Percentiles rank a stretch among this genome's conserved stretches.
phyloP scores from a whole-genome alignment of 2,329 filamentous ascomycete species.

The Ascomycota sp. region DNA sequence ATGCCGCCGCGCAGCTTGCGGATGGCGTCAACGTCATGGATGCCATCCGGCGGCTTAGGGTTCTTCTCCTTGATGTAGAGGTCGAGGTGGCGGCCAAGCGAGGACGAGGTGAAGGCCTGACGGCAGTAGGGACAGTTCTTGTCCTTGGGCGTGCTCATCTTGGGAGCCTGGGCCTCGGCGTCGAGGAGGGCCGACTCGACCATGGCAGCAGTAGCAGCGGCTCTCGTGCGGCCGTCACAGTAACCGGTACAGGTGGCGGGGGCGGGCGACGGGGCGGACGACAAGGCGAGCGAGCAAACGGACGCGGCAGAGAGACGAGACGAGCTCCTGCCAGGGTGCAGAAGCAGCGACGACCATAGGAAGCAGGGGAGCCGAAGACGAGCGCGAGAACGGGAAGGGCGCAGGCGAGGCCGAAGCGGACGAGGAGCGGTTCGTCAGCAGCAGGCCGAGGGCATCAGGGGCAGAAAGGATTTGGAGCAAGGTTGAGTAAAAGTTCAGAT shows the following conservation, averaged over 20 bases:
- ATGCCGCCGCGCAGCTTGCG: slow-evolving; percentile 64
- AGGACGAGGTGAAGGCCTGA: slow-evolving; percentile 83
- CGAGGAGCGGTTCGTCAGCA: not conserved
- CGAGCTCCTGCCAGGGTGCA: slow-evolving; percentile 3
- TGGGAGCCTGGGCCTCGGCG: slow-evolving; percentile 19
- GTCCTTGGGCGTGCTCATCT: slow-evolving; percentile 46
- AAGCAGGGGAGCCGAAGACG: not conserved
- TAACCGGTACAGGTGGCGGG: too few species aligned
- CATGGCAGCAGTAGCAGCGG: slow-evolving; percentile 6
- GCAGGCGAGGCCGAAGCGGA: not conserved
- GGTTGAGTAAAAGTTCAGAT: not conserved
- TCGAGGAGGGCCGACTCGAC: slow-evolving; percentile 12
- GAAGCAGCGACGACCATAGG: slow-evolving; percentile 2
- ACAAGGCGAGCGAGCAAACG: not conserved
- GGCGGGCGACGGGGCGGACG: not conserved
- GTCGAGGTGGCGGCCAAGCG: slow-evolving; percentile 80
- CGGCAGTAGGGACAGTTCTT: slow-evolving; percentile 74
- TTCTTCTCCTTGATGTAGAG: slow-evolving; percentile 89
- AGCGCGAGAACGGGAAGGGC: not conserved
- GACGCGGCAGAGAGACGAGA: not conserved
- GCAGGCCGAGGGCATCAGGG: not conserved
- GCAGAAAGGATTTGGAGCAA: not conserved
- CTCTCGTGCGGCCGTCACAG: too few species aligned
- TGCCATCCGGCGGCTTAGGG: slow-evolving; percentile 64
- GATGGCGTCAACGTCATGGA: slow-evolving; percentile 84